Conservation (phyloP, 352 stramenopile genomes). For the Aphanomyces cochlioides region DNA sequence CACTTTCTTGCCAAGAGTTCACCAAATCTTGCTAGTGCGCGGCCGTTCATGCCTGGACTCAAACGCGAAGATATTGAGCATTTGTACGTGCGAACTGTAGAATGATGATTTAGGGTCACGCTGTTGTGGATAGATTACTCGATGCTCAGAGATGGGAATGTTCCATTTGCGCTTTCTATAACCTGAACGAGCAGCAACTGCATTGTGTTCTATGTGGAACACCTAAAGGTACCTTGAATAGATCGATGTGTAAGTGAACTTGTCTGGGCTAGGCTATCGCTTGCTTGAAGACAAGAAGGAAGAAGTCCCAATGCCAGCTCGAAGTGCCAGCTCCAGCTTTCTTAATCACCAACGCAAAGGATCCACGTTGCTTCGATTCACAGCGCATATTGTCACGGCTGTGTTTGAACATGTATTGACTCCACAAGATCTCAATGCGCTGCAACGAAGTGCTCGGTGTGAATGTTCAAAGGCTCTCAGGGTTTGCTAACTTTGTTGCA, state of each 20-base stretch:
- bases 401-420: constrained; percentile 16
- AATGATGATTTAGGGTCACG: background rate
- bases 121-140: constrained; percentile 2
- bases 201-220: constrained; percentile 25
- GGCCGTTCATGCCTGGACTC: constrained; percentile 24
- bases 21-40: background rate
- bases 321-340: background rate
- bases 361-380: background rate
- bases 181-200: background rate
- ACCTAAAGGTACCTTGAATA: constrained; percentile 12
- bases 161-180: constrained; percentile 23
- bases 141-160: constrained; percentile 24
- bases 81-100: constrained; percentile 1
- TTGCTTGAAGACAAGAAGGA: background rate
- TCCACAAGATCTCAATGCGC: constrained; percentile 21
- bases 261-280: background rate
- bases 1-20: background rate
- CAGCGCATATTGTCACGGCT: background rate
- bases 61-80: constrained; percentile 25
- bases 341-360: background rate
- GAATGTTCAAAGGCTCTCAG: background rate
- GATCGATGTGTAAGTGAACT: background rate
- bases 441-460: constrained; percentile 22
- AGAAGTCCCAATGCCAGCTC: background rate
- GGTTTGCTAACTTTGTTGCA: background rate